These are phyloP conservation scores for Daldinia caldariorum DNA, from an alignment of 495 filamentous ascomycete genomes.

Conservation along the genomic window DNA sequence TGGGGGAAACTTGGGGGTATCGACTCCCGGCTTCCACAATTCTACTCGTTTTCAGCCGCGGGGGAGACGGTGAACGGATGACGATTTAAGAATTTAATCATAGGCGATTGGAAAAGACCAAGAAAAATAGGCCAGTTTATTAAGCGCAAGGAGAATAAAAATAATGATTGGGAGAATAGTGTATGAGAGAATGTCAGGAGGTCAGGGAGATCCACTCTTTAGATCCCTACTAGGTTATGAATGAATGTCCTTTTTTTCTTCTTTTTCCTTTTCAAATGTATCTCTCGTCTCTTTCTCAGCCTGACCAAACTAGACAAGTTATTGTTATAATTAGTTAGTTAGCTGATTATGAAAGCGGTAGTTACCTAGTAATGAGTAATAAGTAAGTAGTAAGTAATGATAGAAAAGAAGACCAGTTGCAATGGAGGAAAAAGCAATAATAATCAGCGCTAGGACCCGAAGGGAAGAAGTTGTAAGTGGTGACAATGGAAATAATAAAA, in stretches of 20 bases:
- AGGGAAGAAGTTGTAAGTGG: neutral
- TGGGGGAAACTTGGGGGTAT: slow-evolving; percentile 51
- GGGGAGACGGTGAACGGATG: slow-evolving; percentile 21
- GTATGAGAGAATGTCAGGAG: slow-evolving; percentile 42
- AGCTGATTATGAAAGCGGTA: neutral
- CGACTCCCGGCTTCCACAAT: slow-evolving; percentile 21
- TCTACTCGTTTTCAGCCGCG: slow-evolving; percentile 22
- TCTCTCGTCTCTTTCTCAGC: neutral
- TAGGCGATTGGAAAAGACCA: slow-evolving; percentile 23
- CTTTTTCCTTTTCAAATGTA: too few species aligned
- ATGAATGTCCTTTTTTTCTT: neutral
- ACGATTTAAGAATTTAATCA: slow-evolving; percentile 19
- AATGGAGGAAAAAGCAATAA: neutral
- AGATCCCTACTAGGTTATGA: slow-evolving; percentile 23
- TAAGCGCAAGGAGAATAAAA: slow-evolving; percentile 43
- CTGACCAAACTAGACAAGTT: neutral
- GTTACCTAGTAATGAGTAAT: too few species aligned
- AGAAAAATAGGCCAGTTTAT: slow-evolving; percentile 31
- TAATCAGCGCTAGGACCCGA: neutral
- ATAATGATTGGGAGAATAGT: slow-evolving; percentile 36
- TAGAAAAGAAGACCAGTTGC: slow-evolving; percentile 4
- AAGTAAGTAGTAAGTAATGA: neutral
- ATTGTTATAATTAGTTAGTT: slow-evolving; percentile 3
- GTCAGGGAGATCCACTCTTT: slow-evolving; percentile 39
- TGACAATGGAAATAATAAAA: slow-evolving; percentile 1